Percentiles rank a stretch among this genome's conserved stretches.
phyloP scores from a whole-genome alignment of 805 yeast genomes.

The Dipodascopsis uninucleata region DNA sequence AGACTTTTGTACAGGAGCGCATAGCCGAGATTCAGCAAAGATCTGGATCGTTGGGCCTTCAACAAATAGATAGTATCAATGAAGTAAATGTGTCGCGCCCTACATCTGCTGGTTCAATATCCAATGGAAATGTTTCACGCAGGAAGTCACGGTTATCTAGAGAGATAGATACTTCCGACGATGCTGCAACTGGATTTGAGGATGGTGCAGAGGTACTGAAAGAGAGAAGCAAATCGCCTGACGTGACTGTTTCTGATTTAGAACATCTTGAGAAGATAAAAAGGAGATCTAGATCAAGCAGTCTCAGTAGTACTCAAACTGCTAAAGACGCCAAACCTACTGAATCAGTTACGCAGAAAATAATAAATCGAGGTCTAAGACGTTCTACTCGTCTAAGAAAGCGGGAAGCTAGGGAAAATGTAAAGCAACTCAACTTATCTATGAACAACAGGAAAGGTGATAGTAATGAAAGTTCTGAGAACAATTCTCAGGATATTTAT shows the following conservation, averaged over 20 bases:
- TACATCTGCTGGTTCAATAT: background rate
- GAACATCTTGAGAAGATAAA: constrained; percentile 7
- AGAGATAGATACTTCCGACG: constrained; percentile 15
- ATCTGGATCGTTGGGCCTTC: too few species aligned
- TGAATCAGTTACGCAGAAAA: constrained; percentile 1
- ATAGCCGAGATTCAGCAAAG: constrained; percentile 36
- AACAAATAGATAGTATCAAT: too few species aligned
- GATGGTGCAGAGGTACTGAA: constrained; percentile 22
- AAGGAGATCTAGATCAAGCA: constrained; percentile 1
- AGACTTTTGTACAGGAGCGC: constrained; percentile 40
- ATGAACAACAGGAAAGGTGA: too few species aligned
- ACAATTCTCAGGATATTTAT: too few species aligned
- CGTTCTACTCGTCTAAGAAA: constrained; percentile 9
- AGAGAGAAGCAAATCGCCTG: constrained; percentile 7
- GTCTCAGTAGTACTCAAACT: background rate
- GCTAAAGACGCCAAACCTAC: background rate
- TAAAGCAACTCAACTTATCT: too few species aligned
- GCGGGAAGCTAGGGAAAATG: too few species aligned
- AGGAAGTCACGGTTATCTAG: constrained; percentile 21
- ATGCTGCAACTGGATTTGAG: constrained; percentile 9
- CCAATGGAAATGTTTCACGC: constrained; percentile 5
- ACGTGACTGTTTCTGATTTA: constrained; percentile 14
- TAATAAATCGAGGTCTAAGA: constrained; percentile 9
- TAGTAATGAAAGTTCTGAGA: too few species aligned
- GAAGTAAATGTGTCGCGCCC: background rate